phyloP scores from a whole-genome alignment of 2,329 filamentous ascomycete species.

The Cryphonectria nitschkei region DNA sequence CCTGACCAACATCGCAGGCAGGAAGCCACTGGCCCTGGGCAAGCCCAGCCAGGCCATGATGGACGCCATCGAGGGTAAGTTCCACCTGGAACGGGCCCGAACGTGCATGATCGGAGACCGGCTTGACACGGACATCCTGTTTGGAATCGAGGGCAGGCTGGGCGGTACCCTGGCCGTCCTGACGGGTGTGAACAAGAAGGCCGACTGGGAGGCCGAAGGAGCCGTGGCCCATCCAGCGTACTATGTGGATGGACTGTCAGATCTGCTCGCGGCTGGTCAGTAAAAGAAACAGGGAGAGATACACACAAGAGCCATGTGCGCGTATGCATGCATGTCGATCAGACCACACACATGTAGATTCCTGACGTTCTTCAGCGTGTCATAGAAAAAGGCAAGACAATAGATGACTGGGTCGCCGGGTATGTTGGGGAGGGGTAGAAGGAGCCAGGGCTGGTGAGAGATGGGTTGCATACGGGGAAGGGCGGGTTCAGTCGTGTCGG shows the following conservation, averaged over 20 bases:
- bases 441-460: background rate
- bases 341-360: background rate
- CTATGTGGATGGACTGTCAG: conserved; percentile 83
- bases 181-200: conserved; percentile 86
- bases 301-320: background rate
- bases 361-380: background rate
- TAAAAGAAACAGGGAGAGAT: background rate
- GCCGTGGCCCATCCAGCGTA: conserved; percentile 74
- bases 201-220: conserved; percentile 74
- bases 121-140: conserved; percentile 93
- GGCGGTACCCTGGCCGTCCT: conserved; percentile 90
- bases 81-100: conserved; percentile 78
- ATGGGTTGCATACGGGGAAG: background rate
- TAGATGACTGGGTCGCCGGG: background rate
- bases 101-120: conserved; percentile 97
- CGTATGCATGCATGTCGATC: background rate
- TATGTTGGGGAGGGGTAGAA: background rate
- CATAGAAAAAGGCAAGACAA: background rate
- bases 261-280: conserved; percentile 53
- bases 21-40: conserved; percentile 77
- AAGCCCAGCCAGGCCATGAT: conserved; percentile 99
- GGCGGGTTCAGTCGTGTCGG: background rate
- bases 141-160: conserved; percentile 86
- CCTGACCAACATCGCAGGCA: conserved; percentile 70
- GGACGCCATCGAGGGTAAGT: conserved; percentile 97